These are phyloP conservation scores for Rhododendron simsii DNA, from an alignment of 148 eudicot species.

Conservation along the genomic window DNA sequence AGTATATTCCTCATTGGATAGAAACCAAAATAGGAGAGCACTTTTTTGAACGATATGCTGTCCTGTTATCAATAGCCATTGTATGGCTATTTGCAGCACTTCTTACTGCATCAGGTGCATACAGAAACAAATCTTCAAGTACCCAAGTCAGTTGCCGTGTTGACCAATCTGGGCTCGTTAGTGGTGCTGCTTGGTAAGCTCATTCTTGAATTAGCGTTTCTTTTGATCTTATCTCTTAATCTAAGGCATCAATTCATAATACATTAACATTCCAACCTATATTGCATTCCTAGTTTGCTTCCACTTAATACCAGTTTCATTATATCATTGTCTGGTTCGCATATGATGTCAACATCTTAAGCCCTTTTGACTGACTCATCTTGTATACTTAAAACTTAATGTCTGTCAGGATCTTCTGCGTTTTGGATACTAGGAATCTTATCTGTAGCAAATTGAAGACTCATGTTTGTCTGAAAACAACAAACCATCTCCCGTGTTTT, in stretches of 20 bases:
- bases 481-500: not conserved
- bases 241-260: not conserved
- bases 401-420: not conserved
- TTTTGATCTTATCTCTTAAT: not conserved
- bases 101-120: slow-evolving; percentile 82
- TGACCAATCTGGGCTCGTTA: slow-evolving; percentile 73
- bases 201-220: not conserved
- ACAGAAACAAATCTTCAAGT: slow-evolving; percentile 42
- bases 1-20: slow-evolving; percentile 52
- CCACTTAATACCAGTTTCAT: not conserved
- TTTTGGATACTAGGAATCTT: not conserved
- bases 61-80: slow-evolving; percentile 47
- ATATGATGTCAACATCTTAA: not conserved
- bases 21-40: slow-evolving; percentile 47
- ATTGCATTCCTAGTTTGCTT: not conserved
- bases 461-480: not conserved
- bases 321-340: not conserved
- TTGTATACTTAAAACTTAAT: too few species aligned
- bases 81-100: slow-evolving; percentile 79
- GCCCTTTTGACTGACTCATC: too few species aligned
- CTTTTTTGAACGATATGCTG: slow-evolving; percentile 55
- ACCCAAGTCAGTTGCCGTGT: slow-evolving; percentile 81
- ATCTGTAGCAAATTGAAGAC: not conserved
- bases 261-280: not conserved
- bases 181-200: slow-evolving; percentile 72